Percentiles rank a stretch among this genome's conserved stretches.
phyloP scores from a whole-genome alignment of 257 asterid species.

The Ophiorrhiza pumila region DNA sequence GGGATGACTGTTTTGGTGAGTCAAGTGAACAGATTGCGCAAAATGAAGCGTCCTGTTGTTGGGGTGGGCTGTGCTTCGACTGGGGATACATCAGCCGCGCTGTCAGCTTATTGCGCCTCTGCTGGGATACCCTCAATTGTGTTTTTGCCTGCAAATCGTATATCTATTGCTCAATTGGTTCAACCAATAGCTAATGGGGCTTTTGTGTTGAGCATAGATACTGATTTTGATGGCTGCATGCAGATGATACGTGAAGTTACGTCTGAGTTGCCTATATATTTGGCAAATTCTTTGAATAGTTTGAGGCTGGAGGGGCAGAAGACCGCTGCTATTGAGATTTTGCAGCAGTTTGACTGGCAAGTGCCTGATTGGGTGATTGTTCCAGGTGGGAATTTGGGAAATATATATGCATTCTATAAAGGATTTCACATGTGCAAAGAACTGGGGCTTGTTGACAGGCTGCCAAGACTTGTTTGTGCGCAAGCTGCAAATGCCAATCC shows the following conservation, averaged over 20 bases:
- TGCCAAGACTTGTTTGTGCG: conserved; percentile 88
- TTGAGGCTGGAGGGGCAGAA: conserved; percentile 84
- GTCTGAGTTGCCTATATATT: conserved; percentile 70
- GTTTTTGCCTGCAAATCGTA: conserved; percentile 64
- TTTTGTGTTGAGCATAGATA: conserved; percentile 72
- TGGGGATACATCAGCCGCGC: conserved; percentile 79
- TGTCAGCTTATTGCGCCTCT: conserved; percentile 72
- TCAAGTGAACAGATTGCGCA: conserved; percentile 66
- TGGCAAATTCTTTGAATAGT: conserved; percentile 80
- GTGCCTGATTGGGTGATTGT: conserved; percentile 93
- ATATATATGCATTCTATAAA: conserved; percentile 79
- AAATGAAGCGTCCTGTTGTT: conserved; percentile 65
- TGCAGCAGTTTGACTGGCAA: conserved; percentile 88
- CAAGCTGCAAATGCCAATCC: conserved; percentile 91
- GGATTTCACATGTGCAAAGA: conserved; percentile 87
- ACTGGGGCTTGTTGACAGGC: conserved; percentile 67
- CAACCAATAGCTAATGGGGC: conserved; percentile 94
- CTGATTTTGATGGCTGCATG: conserved; percentile 95
- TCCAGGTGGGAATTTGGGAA: conserved; percentile 86
- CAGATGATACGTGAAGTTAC: conserved; percentile 82
- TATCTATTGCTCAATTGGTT: conserved; percentile 72
- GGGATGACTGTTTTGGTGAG: conserved; percentile 90
- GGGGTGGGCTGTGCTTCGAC: conserved; percentile 89
- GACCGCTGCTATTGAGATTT: conserved; percentile 79
- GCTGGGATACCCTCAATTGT: conserved; percentile 85